Percentiles rank a stretch among this genome's conserved stretches.
Conservation (phyloP, 176 grass and related monocot genomes). For the Aegilops tauschii region DNA sequence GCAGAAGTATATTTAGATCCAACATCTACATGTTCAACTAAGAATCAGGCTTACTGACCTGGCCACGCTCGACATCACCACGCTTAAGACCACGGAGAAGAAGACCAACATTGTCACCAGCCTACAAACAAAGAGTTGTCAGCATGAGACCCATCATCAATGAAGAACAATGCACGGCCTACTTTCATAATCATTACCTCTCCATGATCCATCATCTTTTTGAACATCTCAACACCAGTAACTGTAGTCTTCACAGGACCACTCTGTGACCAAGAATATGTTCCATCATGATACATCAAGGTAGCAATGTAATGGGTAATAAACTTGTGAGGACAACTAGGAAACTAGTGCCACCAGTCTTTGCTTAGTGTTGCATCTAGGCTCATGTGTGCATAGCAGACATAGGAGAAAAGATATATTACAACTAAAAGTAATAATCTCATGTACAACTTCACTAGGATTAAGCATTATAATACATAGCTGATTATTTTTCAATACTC, state of each 20-base stretch:
- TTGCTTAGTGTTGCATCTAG: not conserved
- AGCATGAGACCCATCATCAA: not conserved
- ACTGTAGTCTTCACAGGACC: conserved; percentile 91
- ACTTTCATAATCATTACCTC: conserved; percentile 46
- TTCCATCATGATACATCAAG: not conserved
- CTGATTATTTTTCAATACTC: not conserved
- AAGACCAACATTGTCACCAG: conserved; percentile 96
- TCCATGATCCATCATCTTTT: conserved; percentile 97
- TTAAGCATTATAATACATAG: no score
- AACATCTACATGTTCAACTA: not conserved
- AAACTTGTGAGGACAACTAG: not conserved
- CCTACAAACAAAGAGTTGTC: conserved; percentile 35
- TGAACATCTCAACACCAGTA: conserved; percentile 99
- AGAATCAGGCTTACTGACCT: conserved; percentile 46
- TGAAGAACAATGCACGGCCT: not conserved
- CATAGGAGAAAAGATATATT: not conserved
- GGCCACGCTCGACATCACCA: conserved; percentile 86
- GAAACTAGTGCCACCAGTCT: not conserved
- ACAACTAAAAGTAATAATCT: not conserved
- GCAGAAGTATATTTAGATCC: not conserved
- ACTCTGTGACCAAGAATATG: conserved; percentile 46
- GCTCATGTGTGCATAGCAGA: not conserved
- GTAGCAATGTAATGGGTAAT: not conserved
- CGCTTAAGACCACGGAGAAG: conserved; percentile 93
- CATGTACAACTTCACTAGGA: not conserved